phyloP scores from a whole-genome alignment of 169 alveolate genomes.

The Eimeria sp. region DNA sequence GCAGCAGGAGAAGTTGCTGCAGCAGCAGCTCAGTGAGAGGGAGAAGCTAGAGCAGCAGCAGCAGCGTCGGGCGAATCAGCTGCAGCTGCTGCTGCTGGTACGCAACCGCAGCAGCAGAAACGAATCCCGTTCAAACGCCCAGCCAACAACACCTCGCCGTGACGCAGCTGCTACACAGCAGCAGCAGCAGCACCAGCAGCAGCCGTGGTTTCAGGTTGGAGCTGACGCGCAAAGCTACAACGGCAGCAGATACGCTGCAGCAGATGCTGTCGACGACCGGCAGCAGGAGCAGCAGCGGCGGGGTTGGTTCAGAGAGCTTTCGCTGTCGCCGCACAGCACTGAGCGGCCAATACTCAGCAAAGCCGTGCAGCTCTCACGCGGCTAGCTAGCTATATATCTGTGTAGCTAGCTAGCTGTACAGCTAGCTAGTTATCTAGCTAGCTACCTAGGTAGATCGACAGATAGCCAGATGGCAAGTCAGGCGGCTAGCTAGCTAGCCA shows the following conservation, averaged over 20 bases:
- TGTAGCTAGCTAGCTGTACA: too few relatives aligned
- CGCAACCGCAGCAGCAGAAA: not conserved
- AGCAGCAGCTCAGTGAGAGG: not conserved
- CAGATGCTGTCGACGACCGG: not conserved
- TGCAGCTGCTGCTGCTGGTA: constrained; percentile 3
- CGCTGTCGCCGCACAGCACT: not conserved
- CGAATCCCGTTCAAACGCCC: not conserved
- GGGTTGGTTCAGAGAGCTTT: not conserved
- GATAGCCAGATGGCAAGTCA: too few relatives aligned
- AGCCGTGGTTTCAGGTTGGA: constrained; percentile 9
- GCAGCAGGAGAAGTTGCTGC: constrained; percentile 12
- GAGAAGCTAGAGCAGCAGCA: not conserved
- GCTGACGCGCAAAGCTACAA: not conserved
- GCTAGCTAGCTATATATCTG: too few relatives aligned
- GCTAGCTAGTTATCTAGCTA: too few relatives aligned
- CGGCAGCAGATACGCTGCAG: constrained; percentile 1
- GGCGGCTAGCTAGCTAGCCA: too few relatives aligned
- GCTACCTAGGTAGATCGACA: too few relatives aligned
- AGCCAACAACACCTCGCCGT: not conserved
- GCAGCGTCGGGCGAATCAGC: not conserved
- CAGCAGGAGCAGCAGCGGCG: not conserved
- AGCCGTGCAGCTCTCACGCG: not conserved
- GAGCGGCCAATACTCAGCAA: not conserved
- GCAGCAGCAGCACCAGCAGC: constrained; percentile 42
- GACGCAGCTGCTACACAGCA: not conserved